A percentile compares a stretch with the other conserved stretches of the same genome.
phyloP scores from a whole-genome alignment of 768 basidiomycete genomes.

The Cystofilobasidium ferigula region DNA sequence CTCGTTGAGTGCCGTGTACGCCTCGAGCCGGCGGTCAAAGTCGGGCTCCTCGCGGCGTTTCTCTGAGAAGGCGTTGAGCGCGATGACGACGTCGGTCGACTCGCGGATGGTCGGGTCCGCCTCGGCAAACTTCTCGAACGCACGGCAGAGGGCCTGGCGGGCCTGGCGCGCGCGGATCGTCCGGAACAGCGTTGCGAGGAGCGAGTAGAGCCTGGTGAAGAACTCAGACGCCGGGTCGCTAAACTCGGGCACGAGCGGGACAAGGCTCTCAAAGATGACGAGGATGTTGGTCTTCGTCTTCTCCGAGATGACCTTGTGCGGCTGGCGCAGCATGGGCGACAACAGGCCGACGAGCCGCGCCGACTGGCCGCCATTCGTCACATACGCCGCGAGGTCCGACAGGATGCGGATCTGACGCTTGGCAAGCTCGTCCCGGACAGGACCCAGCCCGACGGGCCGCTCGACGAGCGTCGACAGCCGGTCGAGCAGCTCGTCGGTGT shows the following conservation, averaged over 20 bases:
- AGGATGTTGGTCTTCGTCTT: slow-evolving; percentile 74
- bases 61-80: slow-evolving; percentile 72
- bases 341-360: slow-evolving; percentile 60
- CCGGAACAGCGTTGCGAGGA: slow-evolving; percentile 69
- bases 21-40: slow-evolving; percentile 69
- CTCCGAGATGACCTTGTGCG: slow-evolving; percentile 65
- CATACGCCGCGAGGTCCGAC: slow-evolving; percentile 64
- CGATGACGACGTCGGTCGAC: slow-evolving; percentile 50
- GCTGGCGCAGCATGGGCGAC: slow-evolving; percentile 65
- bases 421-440: slow-evolving; percentile 44
- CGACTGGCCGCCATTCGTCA: slow-evolving; percentile 60
- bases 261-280: slow-evolving; percentile 54
- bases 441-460: slow-evolving; percentile 38
- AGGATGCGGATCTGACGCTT: slow-evolving; percentile 75
- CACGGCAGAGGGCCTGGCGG: slow-evolving; percentile 56
- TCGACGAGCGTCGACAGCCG: slow-evolving; percentile 62
- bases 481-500: slow-evolving; percentile 57
- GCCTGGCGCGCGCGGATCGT: slow-evolving; percentile 59
- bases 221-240: slow-evolving; percentile 39
- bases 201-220: slow-evolving; percentile 49
- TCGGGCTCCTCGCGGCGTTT: slow-evolving; percentile 83
- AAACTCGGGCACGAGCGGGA: slow-evolving; percentile 49
- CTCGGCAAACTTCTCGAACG: slow-evolving; percentile 49
- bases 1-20: slow-evolving; percentile 68
- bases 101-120: slow-evolving; percentile 44